Evolutionary conservation across 192 early-diverging fungal genomes (phyloP).

Genomic region (Pecoramyces ruminantium): DNA sequence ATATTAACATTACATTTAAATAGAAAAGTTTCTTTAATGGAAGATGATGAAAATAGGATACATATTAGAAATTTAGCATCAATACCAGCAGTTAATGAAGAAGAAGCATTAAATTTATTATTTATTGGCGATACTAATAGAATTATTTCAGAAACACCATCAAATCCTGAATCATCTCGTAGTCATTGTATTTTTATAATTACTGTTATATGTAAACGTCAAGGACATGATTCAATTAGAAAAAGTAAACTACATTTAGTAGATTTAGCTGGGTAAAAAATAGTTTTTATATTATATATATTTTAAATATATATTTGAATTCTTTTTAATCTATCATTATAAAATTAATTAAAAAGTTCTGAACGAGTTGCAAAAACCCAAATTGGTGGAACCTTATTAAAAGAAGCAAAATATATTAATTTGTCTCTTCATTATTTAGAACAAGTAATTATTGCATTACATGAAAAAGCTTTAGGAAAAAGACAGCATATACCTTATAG

Average conservation of each 20-base stretch:
- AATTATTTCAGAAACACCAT: constrained; percentile 49
- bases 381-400: constrained; percentile 34
- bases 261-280: constrained; percentile 41
- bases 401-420: constrained; percentile 42
- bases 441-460: constrained; percentile 43
- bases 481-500: constrained; percentile 40
- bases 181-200: constrained; percentile 47
- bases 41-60: constrained; percentile 23
- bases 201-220: constrained; percentile 10
- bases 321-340: too few species aligned
- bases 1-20: neutral
- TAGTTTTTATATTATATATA: neutral
- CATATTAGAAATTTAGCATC: constrained; percentile 32
- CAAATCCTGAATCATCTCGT: constrained; percentile 41
- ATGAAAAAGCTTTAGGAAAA: constrained; percentile 31
- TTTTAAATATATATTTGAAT: too few species aligned
- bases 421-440: constrained; percentile 44
- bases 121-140: constrained; percentile 43
- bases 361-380: constrained; percentile 32
- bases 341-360: too few species aligned
- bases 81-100: constrained; percentile 20
- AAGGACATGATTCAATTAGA: constrained; percentile 25
- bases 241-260: constrained; percentile 37
- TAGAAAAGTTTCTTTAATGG: constrained; percentile 29
- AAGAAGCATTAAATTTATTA: constrained; percentile 39